phyloP scores from a whole-genome alignment of 352 stramenopile species.

The Poterioochromonas sp. region DNA sequence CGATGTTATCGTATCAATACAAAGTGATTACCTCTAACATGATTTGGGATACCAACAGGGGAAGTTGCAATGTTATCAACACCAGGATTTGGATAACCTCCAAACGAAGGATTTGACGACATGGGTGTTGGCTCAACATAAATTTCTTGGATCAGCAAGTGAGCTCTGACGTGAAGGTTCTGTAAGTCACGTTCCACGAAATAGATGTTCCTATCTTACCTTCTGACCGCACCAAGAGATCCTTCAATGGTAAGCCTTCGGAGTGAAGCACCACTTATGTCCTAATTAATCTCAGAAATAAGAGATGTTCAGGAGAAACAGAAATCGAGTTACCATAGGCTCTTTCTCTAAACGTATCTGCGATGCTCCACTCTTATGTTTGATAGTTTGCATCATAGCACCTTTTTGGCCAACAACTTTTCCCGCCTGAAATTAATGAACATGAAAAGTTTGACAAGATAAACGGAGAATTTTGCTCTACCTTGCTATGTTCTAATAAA shows the following conservation, averaged over 20 bases:
- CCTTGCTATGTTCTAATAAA: slow-evolving; percentile 4
- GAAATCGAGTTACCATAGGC: background rate
- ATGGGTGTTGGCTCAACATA: background rate
- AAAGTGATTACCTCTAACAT: too few species aligned
- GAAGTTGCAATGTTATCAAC: background rate
- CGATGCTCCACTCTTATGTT: background rate
- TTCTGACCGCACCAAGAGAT: background rate
- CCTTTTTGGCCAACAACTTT: slow-evolving; percentile 12
- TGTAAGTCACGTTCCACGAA: background rate
- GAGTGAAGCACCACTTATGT: background rate
- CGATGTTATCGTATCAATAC: too few species aligned
- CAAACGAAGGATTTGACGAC: background rate
- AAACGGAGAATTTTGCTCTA: background rate
- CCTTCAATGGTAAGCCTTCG: slow-evolving; percentile 8
- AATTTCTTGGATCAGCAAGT: slow-evolving; percentile 7
- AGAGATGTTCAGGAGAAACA: background rate
- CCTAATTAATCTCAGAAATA: background rate
- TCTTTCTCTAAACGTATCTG: slow-evolving; percentile 1
- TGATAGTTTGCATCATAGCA: slow-evolving; percentile 9
- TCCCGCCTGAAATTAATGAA: background rate
- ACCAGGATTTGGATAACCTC: background rate
- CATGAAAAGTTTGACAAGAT: background rate
- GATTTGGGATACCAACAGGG: background rate
- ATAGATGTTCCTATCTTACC: background rate
- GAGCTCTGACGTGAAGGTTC: background rate